phyloP scores from a whole-genome alignment of 2,329 filamentous ascomycete genomes.

The Xylaria sp. region DNA sequence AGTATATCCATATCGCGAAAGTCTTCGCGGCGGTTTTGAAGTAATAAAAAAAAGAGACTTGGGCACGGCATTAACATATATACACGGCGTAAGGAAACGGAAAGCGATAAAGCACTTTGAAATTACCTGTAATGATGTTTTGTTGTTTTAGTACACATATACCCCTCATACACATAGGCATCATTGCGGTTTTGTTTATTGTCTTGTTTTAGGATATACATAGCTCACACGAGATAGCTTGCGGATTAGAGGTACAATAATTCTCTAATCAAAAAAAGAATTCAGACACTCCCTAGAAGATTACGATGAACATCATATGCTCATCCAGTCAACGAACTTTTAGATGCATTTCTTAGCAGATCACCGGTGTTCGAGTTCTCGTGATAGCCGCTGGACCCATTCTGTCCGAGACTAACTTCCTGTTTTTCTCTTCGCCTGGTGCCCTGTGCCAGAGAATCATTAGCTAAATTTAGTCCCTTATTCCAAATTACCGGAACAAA shows the following conservation, averaged over 20 bases:
- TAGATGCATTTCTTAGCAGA: no score
- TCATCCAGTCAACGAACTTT: no score
- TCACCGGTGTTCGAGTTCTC: no score
- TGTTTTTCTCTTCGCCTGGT: no score
- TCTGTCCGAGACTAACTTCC: no score
- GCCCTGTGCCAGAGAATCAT: no score
- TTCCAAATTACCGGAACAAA: no score
- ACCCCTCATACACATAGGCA: slow-evolving; percentile 7
- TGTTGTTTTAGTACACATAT: slow-evolving; percentile 4
- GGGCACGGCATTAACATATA: not conserved
- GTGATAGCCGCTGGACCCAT: no score
- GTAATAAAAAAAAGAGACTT: no score
- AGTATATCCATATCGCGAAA: slow-evolving; percentile 29
- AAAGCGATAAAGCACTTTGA: not conserved
- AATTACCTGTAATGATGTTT: slow-evolving; percentile 7
- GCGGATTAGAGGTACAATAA: not conserved
- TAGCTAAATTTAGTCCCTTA: no score
- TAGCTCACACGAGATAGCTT: slow-evolving; percentile 2
- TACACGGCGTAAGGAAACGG: not conserved
- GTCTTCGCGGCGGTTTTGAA: slow-evolving; percentile 27
- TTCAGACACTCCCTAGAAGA: not conserved
- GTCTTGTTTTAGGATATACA: not conserved
- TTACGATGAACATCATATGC: no score
- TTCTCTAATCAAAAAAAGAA: not conserved
- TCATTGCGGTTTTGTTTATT: not conserved